These are phyloP conservation scores for Bipolaris victoriae DNA, from an alignment of 2,329 filamentous ascomycete species.

Conservation along the genomic window DNA sequence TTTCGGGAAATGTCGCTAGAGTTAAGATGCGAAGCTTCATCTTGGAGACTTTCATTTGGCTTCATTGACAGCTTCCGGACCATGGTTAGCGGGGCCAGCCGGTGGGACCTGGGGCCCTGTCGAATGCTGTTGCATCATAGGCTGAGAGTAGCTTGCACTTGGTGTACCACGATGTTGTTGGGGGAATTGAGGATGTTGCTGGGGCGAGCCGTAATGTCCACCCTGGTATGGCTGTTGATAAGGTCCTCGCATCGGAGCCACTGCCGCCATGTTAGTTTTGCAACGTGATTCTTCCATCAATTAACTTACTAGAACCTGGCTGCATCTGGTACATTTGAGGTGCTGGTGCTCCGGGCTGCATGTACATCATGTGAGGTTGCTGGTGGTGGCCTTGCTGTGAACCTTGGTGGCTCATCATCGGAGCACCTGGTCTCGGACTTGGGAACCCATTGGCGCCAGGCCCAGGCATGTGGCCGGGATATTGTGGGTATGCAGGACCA, in stretches of 20 bases:
- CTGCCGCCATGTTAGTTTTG: slow-evolving; percentile 29
- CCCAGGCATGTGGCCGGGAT: slow-evolving; percentile 54
- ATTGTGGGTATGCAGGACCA: slow-evolving; percentile 71
- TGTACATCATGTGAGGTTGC: slow-evolving; percentile 68
- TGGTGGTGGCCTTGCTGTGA: slow-evolving; percentile 85
- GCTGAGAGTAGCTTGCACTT: slow-evolving; percentile 50
- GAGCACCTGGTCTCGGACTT: slow-evolving; percentile 81
- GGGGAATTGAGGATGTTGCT: slow-evolving; percentile 50
- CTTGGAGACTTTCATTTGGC: slow-evolving; percentile 42
- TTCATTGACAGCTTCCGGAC: slow-evolving; percentile 43
- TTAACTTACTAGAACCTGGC: slow-evolving; percentile 73
- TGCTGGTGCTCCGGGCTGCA: slow-evolving; percentile 77
- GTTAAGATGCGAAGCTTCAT: slow-evolving; percentile 19
- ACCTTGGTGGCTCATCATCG: slow-evolving; percentile 93
- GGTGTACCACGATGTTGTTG: slow-evolving; percentile 50
- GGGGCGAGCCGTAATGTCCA: slow-evolving; percentile 48
- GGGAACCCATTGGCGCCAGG: slow-evolving; percentile 79
- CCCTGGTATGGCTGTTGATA: slow-evolving; percentile 50
- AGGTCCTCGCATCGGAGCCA: slow-evolving; percentile 49
- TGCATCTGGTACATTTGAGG: slow-evolving; percentile 78
- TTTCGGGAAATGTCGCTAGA: slow-evolving; percentile 12
- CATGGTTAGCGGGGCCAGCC: slow-evolving; percentile 44
- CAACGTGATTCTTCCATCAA: background rate
- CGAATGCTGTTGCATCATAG: slow-evolving; percentile 51
- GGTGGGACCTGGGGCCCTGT: slow-evolving; percentile 46